Base-by-base conservation (phyloP, 2,329 filamentous ascomycete genomes). In the Gaeumannomyces sp. region DNA sequence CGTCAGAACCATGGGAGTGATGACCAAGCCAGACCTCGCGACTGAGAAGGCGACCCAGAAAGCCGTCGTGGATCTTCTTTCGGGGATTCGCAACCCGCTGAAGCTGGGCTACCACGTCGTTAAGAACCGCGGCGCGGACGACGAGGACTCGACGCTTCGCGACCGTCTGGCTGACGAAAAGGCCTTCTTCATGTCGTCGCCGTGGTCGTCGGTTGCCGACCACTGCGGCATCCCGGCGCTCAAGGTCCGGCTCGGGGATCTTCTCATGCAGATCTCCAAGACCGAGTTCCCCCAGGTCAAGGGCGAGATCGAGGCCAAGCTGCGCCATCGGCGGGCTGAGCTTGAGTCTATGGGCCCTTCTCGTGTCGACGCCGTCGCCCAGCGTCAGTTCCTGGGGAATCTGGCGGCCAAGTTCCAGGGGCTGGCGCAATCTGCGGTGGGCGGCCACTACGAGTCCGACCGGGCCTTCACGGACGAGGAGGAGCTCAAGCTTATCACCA, bases 21-120 rank as follows among this genome's bases (percentile, higher is more conserved):
- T 89, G 0, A 89, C 86, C 0, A 89, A 89, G 68, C 82, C 85
- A 0, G 87, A 90, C 65, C 73, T 87, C 0, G 79, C 81, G 0
- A 71, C 70, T 0, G 81, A 84, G 61, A 65, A 71, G 0, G 74
- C 74, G 0, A 78, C 73, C 0, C 73, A 79, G 28, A 70, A 73
- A 0, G 75, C 74, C 1, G 72, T 80, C 1, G 71, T 79, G 2
- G 75, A 82, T 3, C 76, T 82, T 0, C 74, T 83, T 0, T 60
- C 63, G 0, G 80, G 80, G 0, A 78, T 76, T 16, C 74, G 76
- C 3, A 74, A 75, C 1, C 70, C 76, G 1, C 72, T 83, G 0
- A 74, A 75, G 1, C 75, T 84, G 0, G 81, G 82, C 0, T 84
- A 83, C 64, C 82, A 74, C 25, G 70, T 83, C 0, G 78, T 85